Evolutionary conservation across 148 eudicot genomes (phyloP).

Genomic region (Rhododendron kiyosumense): DNA sequence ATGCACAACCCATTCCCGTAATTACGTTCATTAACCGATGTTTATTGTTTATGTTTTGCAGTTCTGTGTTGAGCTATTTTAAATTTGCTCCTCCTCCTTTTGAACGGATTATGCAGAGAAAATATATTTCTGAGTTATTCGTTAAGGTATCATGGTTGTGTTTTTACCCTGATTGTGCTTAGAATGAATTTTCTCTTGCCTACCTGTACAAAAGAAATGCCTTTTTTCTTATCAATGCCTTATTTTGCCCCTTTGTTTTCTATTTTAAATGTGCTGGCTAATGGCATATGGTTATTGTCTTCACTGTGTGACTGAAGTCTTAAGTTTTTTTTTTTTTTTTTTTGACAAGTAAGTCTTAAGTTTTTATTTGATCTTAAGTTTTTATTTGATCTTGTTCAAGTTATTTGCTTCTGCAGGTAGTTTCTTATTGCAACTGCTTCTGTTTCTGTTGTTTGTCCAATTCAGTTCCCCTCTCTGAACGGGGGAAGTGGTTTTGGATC

Average conservation of each 20-base stretch:
- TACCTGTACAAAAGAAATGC: not conserved
- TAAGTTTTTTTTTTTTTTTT: no score
- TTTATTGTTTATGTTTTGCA: constrained; percentile 26
- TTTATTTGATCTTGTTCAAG: not conserved
- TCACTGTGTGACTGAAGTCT: not conserved
- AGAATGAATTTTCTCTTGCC: not conserved
- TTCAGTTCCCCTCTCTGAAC: not conserved
- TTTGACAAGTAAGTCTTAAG: no score
- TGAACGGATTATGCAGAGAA: constrained; percentile 39
- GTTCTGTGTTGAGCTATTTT: constrained; percentile 61
- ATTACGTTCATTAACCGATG: not conserved
- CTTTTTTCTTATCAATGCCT: not conserved
- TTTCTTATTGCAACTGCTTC: not conserved
- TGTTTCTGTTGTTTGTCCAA: not conserved
- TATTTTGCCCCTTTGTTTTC: not conserved
- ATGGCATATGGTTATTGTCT: not conserved
- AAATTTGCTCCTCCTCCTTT: constrained; percentile 79
- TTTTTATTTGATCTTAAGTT: no score
- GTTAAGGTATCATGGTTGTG: constrained; percentile 30
- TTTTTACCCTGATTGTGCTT: not conserved
- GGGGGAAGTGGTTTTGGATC: not conserved
- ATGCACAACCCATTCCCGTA: not conserved
- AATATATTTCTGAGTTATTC: constrained; percentile 21
- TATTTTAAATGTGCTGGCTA: not conserved
- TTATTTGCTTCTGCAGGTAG: not conserved